Evolutionary conservation across 2,329 filamentous ascomycete genomes (phyloP), one percentile per base, ranked within the genome.

Genomic region (Cordyceps militaris): DNA sequence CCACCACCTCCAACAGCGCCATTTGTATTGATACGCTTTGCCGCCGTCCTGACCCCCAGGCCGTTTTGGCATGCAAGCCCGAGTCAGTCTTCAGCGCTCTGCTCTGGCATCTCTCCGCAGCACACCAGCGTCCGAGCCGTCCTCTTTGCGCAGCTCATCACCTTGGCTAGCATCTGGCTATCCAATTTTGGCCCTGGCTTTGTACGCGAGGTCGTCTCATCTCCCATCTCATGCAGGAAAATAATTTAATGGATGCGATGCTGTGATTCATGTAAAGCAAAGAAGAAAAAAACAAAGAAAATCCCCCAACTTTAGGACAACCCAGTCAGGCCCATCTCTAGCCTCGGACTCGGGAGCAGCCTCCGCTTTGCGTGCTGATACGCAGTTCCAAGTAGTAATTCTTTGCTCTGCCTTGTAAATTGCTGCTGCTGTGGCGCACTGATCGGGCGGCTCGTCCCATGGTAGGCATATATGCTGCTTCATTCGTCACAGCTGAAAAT

Each of bases 401-500:
- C 38, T 50, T 42, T 48, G 34, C 53, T 13, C 8, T 49, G 55
- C 8, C 28, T 43, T 50, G 47, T 19, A 28, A 44, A 43, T 21
- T 44, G 46, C 46, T 57, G 34, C 44, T 49, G 55, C 46, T 34
- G n/a, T 49, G 36, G 21, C 46, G 24, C 55, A 34, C 26, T 32
- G 40, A 24, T 24, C 24, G 21, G 47, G 47, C 55, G 47, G 46
- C 55, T 57, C 55, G 36, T 57, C 55, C 55, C 46, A 57, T 26
- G 34, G 16, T 48, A 43, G 16, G 34, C 36, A 36, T 43, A 21
- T 23, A 21, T 32, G 36, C 47, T 57, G 55, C 53, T 36, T n/a
- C 32, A 49, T 57, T 43, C 16, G 28, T 36, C 14, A 57, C 55
- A 57, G 26, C 38, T 19, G 26, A 26, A 67, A 87, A 84, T 64